Evolutionary conservation across 169 alveolate species (phyloP).

Genomic region (Plasmodium billcollinsi): DNA sequence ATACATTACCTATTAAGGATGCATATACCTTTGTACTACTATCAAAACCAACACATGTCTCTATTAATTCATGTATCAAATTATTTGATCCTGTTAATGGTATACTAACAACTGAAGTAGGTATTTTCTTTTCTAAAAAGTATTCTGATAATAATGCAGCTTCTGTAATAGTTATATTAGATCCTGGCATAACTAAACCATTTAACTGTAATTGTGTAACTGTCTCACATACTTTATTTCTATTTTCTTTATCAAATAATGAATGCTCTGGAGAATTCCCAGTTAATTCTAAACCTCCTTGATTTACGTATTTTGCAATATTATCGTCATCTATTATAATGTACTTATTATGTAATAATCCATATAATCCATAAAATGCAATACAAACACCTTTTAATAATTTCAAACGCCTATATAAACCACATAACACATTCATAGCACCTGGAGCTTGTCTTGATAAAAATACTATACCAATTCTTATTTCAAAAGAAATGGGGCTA

Average conservation of each 20-base stretch:
- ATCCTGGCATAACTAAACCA: slow-evolving; percentile 97
- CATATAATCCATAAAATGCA: slow-evolving; percentile 93
- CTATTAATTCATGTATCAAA: slow-evolving; percentile 92
- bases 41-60: slow-evolving; percentile 98
- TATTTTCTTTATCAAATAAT: slow-evolving; percentile 79
- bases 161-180: slow-evolving; percentile 96
- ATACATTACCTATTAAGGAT: slow-evolving; percentile 97
- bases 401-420: slow-evolving; percentile 92
- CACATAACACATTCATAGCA: slow-evolving; percentile 96
- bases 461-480: slow-evolving; percentile 93
- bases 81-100: slow-evolving; percentile 97
- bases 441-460: slow-evolving; percentile 98
- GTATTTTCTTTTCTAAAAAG: slow-evolving; percentile 89
- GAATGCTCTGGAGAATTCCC: slow-evolving; percentile 89
- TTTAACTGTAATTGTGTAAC: slow-evolving; percentile 89
- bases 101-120: slow-evolving; percentile 94
- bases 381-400: slow-evolving; percentile 86
- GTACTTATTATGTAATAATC: slow-evolving; percentile 92
- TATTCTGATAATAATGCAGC: slow-evolving; percentile 93
- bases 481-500: slow-evolving; percentile 54
- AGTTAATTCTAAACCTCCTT: slow-evolving; percentile 97
- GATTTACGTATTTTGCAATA: slow-evolving; percentile 93
- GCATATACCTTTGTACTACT: slow-evolving; percentile 97
- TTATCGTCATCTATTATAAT: slow-evolving; percentile 90
- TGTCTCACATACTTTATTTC: slow-evolving; percentile 85